A percentile compares a stretch with the other conserved stretches of the same genome.
Evolutionary conservation across 2,329 filamentous ascomycete genomes (phyloP).

Genomic region (Colletotrichum falcatum): DNA sequence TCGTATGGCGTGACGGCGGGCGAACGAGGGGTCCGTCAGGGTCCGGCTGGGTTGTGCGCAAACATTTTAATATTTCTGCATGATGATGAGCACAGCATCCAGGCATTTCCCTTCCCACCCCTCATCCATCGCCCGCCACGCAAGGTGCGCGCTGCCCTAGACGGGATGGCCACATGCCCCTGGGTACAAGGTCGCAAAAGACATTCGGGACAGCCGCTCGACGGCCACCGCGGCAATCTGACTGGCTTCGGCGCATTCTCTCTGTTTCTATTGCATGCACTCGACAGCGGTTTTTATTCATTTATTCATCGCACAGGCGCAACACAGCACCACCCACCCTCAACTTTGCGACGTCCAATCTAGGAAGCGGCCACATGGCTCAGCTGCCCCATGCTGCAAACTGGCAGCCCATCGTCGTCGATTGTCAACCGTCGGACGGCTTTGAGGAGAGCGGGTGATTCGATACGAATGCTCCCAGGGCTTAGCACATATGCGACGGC

Average conservation of each 20-base stretch:
- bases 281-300: neutral
- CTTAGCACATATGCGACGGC: conserved; percentile 35
- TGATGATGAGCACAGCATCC: conserved; percentile 42
- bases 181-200: conserved; percentile 14
- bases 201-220: conserved; percentile 3
- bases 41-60: conserved; percentile 33
- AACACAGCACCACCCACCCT: conserved; percentile 7
- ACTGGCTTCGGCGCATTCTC: conserved; percentile 35
- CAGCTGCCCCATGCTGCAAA: conserved; percentile 15
- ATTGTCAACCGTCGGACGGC: conserved; percentile 9
- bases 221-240: conserved; percentile 30
- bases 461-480: conserved; percentile 26
- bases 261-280: neutral
- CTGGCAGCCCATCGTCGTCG: neutral
- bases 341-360: conserved; percentile 15
- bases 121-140: conserved; percentile 46
- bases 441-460: neutral
- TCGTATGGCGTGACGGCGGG: conserved; percentile 19
- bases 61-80: conserved; percentile 34
- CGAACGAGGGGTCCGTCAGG: conserved; percentile 22
- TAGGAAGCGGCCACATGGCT: conserved; percentile 22
- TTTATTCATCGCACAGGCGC: conserved; percentile 3
- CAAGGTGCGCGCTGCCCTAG: conserved; percentile 45
- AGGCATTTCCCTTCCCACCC: conserved; percentile 44
- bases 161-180: conserved; percentile 10